Percentiles rank a stretch among this genome's conserved stretches.
Evolutionary conservation across 75 land plant species (phyloP).

Genomic region (Adiantum capillusveneris): DNA sequence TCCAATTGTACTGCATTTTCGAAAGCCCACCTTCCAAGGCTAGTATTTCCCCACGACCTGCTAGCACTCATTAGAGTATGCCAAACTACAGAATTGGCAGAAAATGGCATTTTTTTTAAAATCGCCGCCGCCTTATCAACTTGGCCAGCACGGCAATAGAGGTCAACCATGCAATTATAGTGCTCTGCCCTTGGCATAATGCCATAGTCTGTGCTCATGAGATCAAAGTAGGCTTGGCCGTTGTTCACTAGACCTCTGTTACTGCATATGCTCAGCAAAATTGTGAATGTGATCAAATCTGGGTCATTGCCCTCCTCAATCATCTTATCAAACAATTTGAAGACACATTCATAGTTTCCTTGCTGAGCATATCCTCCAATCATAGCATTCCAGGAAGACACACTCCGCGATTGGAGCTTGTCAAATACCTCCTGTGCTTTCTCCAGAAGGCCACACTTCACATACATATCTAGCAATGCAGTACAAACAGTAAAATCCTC

Average conservation of each 20-base stretch:
- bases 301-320: conserved; percentile 4
- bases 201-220: conserved; percentile 16
- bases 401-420: conserved; percentile 15
- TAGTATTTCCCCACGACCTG: neutral
- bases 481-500: conserved; percentile 2
- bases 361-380: conserved; percentile 29
- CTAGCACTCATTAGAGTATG: no score
- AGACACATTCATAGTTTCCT: conserved; percentile 18
- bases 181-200: conserved; percentile 25
- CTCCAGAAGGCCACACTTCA: conserved; percentile 37
- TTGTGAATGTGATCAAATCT: conserved; percentile 31
- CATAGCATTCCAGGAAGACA: conserved; percentile 39
- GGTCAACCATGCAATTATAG: conserved; percentile 38
- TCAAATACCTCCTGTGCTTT: conserved; percentile 31
- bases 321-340: conserved; percentile 27
- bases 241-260: conserved; percentile 22
- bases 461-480: conserved; percentile 53
- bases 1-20: neutral
- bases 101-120: no score
- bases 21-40: neutral
- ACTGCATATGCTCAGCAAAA: conserved; percentile 32
- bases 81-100: no score
- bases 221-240: conserved; percentile 18
- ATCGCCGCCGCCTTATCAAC: conserved; percentile 16
- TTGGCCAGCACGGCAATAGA: conserved; percentile 31